These are phyloP conservation scores for Boletus holoroseus DNA, from an alignment of 1,284 basidiomycete species.

Conservation along the genomic window DNA sequence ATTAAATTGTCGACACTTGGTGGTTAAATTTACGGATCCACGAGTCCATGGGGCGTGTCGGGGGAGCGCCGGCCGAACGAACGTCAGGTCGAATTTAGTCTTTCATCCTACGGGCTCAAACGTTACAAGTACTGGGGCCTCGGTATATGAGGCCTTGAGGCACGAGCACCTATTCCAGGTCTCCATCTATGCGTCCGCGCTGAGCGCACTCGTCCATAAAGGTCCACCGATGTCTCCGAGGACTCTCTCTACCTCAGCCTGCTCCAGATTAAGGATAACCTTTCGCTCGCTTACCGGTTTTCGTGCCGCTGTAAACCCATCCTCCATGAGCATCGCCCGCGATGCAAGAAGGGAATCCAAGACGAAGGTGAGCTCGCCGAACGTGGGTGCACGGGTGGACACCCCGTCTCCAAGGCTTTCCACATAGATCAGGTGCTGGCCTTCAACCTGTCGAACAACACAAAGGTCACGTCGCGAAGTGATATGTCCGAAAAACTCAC, in stretches of 20 bases:
- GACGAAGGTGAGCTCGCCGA: slow-evolving; percentile 53
- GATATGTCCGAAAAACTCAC: slow-evolving; percentile 38
- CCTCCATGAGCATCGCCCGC: slow-evolving; percentile 66
- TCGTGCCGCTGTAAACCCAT: slow-evolving; percentile 46
- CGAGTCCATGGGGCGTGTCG: background rate
- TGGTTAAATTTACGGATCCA: background rate
- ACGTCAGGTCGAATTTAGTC: background rate
- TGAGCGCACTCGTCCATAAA: slow-evolving; percentile 58
- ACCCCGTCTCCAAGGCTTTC: slow-evolving; percentile 51
- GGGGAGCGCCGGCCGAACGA: background rate
- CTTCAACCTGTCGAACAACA: slow-evolving; percentile 44
- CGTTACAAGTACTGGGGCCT: background rate
- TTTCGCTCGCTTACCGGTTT: slow-evolving; percentile 56
- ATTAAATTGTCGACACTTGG: background rate
- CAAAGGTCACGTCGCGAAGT: slow-evolving; percentile 5
- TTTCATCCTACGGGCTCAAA: background rate
- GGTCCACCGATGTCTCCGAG: slow-evolving; percentile 65
- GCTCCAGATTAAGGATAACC: slow-evolving; percentile 65
- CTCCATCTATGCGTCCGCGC: slow-evolving; percentile 19
- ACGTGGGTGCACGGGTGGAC: slow-evolving; percentile 48
- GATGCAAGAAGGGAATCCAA: slow-evolving; percentile 66
- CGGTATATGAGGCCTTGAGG: background rate
- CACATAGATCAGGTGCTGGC: slow-evolving; percentile 63
- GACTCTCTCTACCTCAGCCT: slow-evolving; percentile 66
- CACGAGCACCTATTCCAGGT: background rate